Base-by-base conservation (phyloP, 2,329 filamentous ascomycete species). In the Fragosphaeria purpurea region DNA sequence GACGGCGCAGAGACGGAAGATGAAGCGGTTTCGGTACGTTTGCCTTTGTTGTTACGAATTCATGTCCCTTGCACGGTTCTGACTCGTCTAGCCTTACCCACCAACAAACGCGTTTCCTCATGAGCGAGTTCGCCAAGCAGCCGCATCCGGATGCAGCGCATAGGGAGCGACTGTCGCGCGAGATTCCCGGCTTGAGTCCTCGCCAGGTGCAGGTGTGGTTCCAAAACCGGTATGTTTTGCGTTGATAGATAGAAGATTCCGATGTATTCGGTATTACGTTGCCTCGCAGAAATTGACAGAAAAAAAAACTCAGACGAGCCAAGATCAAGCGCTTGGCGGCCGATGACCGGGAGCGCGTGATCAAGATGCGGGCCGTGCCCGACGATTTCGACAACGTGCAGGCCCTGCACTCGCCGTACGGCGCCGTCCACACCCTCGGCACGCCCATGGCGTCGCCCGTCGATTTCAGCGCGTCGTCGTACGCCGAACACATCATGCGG, bases 161-260 rank as follows among this genome's bases (percentile, higher is more conserved):
- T 65, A 78, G 90, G 55, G 90, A 95, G 64, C 78, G 88, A 44
- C 73, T 97, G 39, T 91, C 90, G 4, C 76, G 85, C 56, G 88
- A 96, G 64, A 96, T 97, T 44, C 90, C 91, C 35, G 91, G 90
- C 1, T 70, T 97, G 46, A 95, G 87, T 60, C 88, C 90, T 39
- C 81, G 90, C 54, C 90, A 97, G 65, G 91, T 97, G 31, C 90
- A 97, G 67, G 90, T 97, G 46, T 97, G 90, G 91, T 97, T 97
- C 68, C 90, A 97, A 68, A 97, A 97, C 68, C 81, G 90, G 90
- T 95, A 77, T 1, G 54, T 47, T 47, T 9, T n/a, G 7, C 34
- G 37, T 6, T 7, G 34, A 12, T 2, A 46, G 5, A 38, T 8
- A 33, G 5, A 42, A 38, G 4, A 22, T 22, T 22, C 22, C 22